Evolutionary conservation across 371 early-diverging fungal species (phyloP).

Genomic region (Lichtheimia ramosa): DNA sequence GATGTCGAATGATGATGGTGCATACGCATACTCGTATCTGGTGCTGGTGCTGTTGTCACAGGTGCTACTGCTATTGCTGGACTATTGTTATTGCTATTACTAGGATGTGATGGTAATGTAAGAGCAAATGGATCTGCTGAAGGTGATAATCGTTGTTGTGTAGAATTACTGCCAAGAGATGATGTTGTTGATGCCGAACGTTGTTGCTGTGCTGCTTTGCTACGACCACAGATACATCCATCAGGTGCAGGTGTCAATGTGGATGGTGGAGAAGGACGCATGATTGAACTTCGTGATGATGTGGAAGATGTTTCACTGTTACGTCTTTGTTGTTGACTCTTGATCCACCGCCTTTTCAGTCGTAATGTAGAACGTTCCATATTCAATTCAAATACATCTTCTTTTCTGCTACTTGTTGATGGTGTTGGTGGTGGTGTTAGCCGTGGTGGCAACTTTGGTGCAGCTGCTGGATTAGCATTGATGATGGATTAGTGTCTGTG

Average conservation of each 20-base stretch:
- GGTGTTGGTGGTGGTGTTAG: neutral
- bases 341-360: constrained; percentile 3
- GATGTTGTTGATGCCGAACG: neutral
- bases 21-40: neutral
- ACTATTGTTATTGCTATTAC: neutral
- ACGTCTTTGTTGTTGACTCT: constrained; percentile 3
- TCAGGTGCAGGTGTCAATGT: constrained; percentile 3
- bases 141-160: neutral
- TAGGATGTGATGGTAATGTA: too few relatives aligned
- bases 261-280: neutral
- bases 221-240: constrained; percentile 12
- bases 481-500: too few relatives aligned
- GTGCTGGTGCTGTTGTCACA: neutral
- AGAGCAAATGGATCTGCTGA: neutral
- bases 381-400: constrained; percentile 5
- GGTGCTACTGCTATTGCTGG: neutral
- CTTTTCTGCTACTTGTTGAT: neutral
- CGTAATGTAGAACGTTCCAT: constrained; percentile 5
- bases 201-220: neutral
- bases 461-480: neutral
- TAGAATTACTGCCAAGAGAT: too few relatives aligned
- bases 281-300: too few relatives aligned
- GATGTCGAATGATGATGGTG: neutral
- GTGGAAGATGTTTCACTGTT: neutral
- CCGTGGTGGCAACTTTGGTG: neutral